These are phyloP conservation scores for Linnemannia schmuckeri DNA, from an alignment of 192 early-diverging fungal genomes.

Conservation along the genomic window DNA sequence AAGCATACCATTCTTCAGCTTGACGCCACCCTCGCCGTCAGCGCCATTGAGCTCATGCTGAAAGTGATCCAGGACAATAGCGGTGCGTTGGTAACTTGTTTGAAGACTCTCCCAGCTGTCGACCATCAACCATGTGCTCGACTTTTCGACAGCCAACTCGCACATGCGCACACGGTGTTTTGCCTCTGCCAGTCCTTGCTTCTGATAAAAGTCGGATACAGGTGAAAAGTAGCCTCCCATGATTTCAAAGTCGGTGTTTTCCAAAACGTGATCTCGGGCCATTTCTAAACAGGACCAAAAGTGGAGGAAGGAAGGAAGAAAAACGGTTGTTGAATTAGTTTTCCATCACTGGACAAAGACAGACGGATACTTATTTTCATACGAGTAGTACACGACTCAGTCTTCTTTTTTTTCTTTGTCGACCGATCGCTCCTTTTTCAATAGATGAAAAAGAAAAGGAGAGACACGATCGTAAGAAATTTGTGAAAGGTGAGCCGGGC, in stretches of 20 bases:
- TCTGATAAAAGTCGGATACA: constrained; percentile 94
- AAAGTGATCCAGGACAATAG: constrained; percentile 95
- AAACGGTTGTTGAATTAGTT: not conserved
- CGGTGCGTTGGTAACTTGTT: constrained; percentile 84
- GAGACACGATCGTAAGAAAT: not conserved
- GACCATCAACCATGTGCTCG: constrained; percentile 94
- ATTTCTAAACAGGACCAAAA: constrained; percentile 74
- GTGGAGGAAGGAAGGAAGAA: not conserved
- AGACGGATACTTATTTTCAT: not conserved
- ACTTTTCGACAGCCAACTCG: constrained; percentile 84
- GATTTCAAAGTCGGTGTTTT: constrained; percentile 84
- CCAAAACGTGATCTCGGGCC: constrained; percentile 89
- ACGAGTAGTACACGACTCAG: no score
- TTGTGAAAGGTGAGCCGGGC: constrained; percentile 5
- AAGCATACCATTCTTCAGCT: constrained; percentile 68
- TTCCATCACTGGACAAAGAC: not conserved
- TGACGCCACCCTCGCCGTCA: constrained; percentile 76
- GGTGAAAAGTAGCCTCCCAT: constrained; percentile 98
- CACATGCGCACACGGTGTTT: constrained; percentile 95
- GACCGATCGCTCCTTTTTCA: not conserved
- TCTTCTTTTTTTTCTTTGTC: not conserved
- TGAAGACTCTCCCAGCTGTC: constrained; percentile 95
- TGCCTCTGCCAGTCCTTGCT: constrained; percentile 90
- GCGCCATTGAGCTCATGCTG: constrained; percentile 86
- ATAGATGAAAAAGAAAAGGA: not conserved